Evolutionary conservation across 768 basidiomycete genomes (phyloP).

Genomic region (Rhodotorula paludigena): DNA sequence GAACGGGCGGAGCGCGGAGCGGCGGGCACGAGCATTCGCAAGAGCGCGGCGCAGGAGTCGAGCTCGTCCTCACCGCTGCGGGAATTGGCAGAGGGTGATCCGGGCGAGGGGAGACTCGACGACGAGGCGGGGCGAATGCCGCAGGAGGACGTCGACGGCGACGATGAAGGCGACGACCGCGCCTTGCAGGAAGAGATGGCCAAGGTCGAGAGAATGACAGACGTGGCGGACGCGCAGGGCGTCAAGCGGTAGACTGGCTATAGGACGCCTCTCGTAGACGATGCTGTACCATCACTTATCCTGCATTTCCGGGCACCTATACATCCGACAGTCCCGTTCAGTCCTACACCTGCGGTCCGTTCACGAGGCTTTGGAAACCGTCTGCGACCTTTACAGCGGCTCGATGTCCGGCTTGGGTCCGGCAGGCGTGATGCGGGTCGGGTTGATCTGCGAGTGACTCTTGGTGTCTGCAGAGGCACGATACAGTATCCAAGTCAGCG

Average conservation of each 20-base stretch:
- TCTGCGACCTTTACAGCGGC: background rate
- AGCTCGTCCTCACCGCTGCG: no score
- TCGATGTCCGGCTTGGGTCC: slow-evolving; percentile 17
- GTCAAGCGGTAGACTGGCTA: background rate
- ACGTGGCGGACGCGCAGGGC: background rate
- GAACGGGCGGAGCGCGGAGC: background rate
- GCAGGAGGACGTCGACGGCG: background rate
- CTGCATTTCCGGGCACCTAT: no score
- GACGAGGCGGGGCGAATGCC: background rate
- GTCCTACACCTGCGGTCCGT: no score
- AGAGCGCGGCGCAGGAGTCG: no score
- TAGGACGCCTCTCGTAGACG: no score
- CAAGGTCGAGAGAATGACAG: slow-evolving; percentile 13
- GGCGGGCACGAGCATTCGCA: background rate
- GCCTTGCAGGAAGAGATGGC: slow-evolving; percentile 11
- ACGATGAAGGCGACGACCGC: slow-evolving; percentile 1
- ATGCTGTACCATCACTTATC: no score
- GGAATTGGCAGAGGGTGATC: background rate
- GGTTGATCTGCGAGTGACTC: slow-evolving; percentile 32
- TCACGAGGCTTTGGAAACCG: background rate
- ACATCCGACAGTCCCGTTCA: no score
- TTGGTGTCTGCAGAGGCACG: slow-evolving; percentile 12
- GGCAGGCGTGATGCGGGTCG: slow-evolving; percentile 26
- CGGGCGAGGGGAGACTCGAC: background rate
- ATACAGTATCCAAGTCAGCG: no score